These are phyloP conservation scores for Cryphonectria parasitica DNA, from an alignment of 2,329 filamentous ascomycete species.

Conservation along the genomic window DNA sequence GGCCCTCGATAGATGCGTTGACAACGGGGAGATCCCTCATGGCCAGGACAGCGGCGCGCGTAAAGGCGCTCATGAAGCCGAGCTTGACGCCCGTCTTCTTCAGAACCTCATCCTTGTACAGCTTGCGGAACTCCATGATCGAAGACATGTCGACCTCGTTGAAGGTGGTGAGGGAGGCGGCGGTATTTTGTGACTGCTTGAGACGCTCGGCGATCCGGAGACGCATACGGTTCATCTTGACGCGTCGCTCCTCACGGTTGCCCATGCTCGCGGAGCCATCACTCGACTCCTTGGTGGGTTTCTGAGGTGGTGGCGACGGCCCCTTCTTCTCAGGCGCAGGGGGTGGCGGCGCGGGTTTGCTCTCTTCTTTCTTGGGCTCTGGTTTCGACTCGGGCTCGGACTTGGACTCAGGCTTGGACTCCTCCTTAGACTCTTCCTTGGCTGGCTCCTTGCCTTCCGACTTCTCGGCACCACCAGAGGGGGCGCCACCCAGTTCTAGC, in stretches of 20 bases:
- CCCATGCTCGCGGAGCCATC: constrained; percentile 57
- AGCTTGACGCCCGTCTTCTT: constrained; percentile 98
- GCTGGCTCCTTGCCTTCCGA: constrained; percentile 64
- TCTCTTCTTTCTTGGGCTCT: constrained; percentile 40
- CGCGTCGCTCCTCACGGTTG: constrained; percentile 83
- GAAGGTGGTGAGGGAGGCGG: constrained; percentile 95
- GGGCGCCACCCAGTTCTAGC: constrained; percentile 76
- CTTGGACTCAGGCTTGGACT: constrained; percentile 47
- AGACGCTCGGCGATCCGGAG: constrained; percentile 95
- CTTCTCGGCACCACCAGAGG: constrained; percentile 58
- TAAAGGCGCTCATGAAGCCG: constrained; percentile 99
- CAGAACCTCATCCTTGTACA: constrained; percentile 94
- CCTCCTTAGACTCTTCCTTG: constrained; percentile 44
- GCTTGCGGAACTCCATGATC: constrained; percentile 94
- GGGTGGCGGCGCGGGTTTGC: constrained; percentile 39
- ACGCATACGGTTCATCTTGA: constrained; percentile 99
- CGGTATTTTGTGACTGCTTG: constrained; percentile 99
- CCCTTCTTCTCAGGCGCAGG: constrained; percentile 39
- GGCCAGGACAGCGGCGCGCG: constrained; percentile 83
- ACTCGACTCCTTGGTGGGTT: constrained; percentile 43
- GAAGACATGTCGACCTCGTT: constrained; percentile 99
- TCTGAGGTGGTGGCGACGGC: constrained; percentile 27
- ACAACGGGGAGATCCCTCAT: constrained; percentile 95
- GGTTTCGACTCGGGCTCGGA: constrained; percentile 37
- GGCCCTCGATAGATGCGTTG: constrained; percentile 96